Conservation (phyloP, 148 eudicot species). For the Pouteria glomerata region DNA sequence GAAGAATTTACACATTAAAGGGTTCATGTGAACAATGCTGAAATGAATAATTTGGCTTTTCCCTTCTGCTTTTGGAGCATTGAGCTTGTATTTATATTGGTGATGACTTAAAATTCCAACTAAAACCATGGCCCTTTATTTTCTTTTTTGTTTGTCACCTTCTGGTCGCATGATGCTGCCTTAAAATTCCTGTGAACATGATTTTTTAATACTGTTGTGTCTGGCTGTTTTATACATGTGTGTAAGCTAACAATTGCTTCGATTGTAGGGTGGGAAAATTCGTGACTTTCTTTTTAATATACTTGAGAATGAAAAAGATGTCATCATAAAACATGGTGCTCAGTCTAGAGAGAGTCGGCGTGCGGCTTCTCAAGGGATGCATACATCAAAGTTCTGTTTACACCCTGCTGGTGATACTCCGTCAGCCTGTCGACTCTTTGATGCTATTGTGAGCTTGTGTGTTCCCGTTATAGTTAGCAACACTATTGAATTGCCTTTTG, state of each 20-base stretch:
- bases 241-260: not conserved
- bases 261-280: constrained; percentile 86
- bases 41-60: no score
- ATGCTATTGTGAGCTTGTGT: constrained; percentile 97
- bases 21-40: no score
- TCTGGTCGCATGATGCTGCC: no score
- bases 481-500: constrained; percentile 90
- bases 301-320: constrained; percentile 78
- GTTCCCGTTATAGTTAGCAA: constrained; percentile 89
- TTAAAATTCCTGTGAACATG: no score
- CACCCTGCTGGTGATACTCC: constrained; percentile 99
- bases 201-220: no score
- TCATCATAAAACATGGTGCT: constrained; percentile 85
- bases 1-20: no score
- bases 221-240: no score
- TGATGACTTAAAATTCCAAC: no score
- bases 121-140: no score
- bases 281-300: constrained; percentile 88
- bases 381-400: constrained; percentile 87
- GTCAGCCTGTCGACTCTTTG: constrained; percentile 96
- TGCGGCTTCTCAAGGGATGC: constrained; percentile 93
- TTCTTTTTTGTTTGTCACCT: no score
- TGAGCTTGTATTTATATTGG: no score
- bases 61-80: no score
- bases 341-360: constrained; percentile 97